A percentile compares a stretch with the other conserved stretches of the same genome.
Conservation (phyloP, 257 asterid genomes). For the Solanum sejunctum region DNA sequence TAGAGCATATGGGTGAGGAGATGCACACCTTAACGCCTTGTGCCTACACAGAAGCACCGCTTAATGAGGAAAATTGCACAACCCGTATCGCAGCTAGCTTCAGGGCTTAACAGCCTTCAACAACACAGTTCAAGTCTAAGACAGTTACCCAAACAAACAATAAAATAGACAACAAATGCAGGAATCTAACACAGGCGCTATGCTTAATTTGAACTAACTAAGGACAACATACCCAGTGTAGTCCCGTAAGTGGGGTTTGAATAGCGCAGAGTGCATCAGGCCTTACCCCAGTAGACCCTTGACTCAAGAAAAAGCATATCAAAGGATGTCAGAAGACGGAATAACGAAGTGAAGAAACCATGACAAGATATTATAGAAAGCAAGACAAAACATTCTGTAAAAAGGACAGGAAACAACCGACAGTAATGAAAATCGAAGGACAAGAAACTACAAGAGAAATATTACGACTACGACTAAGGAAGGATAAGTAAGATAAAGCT, state of each 20-base stretch:
- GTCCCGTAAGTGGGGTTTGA: neutral
- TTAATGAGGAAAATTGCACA: neutral
- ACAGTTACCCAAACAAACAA: neutral
- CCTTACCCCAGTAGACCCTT: neutral
- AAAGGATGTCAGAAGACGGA: neutral
- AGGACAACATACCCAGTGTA: neutral
- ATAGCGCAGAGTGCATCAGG: neutral
- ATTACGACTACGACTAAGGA: neutral
- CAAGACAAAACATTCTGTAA: neutral
- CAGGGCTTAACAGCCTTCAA: neutral
- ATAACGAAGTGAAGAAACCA: neutral
- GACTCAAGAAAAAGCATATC: neutral
- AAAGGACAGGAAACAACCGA: neutral
- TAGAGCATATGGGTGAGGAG: neutral
- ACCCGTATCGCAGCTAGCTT: neutral
- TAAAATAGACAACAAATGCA: neutral
- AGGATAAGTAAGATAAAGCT: neutral
- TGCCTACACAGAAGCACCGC: neutral
- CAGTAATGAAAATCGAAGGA: neutral
- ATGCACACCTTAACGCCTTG: neutral
- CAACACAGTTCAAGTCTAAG: neutral
- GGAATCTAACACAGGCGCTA: neutral
- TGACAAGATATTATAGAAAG: neutral
- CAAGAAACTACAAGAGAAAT: neutral
- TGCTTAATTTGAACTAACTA: neutral